Base-by-base conservation (phyloP, 371 early-diverging fungal species). In the Circinella minor region DNA sequence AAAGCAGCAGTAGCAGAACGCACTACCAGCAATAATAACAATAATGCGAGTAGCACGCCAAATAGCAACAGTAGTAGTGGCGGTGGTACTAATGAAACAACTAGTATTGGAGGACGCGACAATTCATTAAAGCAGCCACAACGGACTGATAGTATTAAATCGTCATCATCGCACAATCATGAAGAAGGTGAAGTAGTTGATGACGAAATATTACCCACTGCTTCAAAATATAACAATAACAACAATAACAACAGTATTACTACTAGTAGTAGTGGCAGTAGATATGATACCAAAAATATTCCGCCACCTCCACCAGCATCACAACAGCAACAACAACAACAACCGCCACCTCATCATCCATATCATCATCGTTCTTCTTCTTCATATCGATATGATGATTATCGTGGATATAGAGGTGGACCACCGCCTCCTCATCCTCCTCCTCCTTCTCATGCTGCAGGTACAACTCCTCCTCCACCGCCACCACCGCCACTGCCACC, bases 121-220 rank as follows among this genome's bases (percentile, higher is more conserved):
- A 36, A 64, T 34, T 5, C 60, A 38, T 15, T 8, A 57, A 27
- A 39, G 46, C 39, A 34, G n/a, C 10, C 59, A 49, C 57, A 17
- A 34, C 63, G 47, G 18, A 55, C 55, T 38, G 55, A 54, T 15
- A 71, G 64, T 47, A 55, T 48, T 36, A 70, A 61, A 47, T 49
- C 66, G 20, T 67, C 71, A 11, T 67, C 74, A 14, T 61, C 71
- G n/a, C 71, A 74, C 27, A 27, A 27, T 63, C 73, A 77, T 36
- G 78, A 76, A 55, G 80, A 78, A 39, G 74, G 75, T 1, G 77
- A 74, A 57, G 69, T 77, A 1, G 65, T 71, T 10, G 77, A 77
- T 20, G 74, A 76, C n/a, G 78, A 73, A 10, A 18, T 55, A 65
- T 57, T 39, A 64, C 67, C 65, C 72, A 71, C 38, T 8, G 15